These are phyloP conservation scores for Lactarius psammicola DNA, from an alignment of 768 basidiomycete species.

Conservation along the genomic window DNA sequence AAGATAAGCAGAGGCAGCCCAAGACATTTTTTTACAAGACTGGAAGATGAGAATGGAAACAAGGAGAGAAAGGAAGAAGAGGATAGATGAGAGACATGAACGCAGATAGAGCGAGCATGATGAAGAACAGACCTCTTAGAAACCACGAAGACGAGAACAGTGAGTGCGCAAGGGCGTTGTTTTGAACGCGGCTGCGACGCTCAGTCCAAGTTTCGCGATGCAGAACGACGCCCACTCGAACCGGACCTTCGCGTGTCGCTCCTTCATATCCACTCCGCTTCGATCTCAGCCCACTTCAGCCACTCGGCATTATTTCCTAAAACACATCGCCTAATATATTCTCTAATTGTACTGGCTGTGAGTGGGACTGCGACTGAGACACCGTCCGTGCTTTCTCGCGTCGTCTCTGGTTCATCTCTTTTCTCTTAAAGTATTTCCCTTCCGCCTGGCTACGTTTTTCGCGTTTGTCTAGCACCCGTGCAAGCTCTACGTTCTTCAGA, in stretches of 20 bases:
- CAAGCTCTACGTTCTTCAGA: conserved; percentile 90
- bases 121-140: conserved; percentile 89
- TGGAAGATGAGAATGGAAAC: conserved; percentile 53
- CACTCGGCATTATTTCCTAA: conserved; percentile 32
- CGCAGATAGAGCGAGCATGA: conserved; percentile 82
- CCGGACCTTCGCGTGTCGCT: conserved; percentile 24
- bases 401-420: conserved; percentile 22
- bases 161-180: conserved; percentile 40
- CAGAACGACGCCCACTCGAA: conserved; percentile 35
- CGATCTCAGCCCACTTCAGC: conserved; percentile 15
- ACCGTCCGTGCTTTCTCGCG: not conserved
- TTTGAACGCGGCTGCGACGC: conserved; percentile 41
- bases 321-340: conserved; percentile 35
- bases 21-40: conserved; percentile 56
- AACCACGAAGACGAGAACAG: conserved; percentile 45
- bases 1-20: conserved; percentile 69
- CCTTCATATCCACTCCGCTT: conserved; percentile 46
- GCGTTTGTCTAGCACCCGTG: conserved; percentile 81
- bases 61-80: conserved; percentile 45
- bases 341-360: not conserved
- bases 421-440: conserved; percentile 40
- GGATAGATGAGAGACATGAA: conserved; percentile 68
- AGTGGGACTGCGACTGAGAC: not conserved
- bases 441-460: conserved; percentile 40
- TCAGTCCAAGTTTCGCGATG: conserved; percentile 62